phyloP scores from a whole-genome alignment of 768 basidiomycete species.

The Agaricus blazei region DNA sequence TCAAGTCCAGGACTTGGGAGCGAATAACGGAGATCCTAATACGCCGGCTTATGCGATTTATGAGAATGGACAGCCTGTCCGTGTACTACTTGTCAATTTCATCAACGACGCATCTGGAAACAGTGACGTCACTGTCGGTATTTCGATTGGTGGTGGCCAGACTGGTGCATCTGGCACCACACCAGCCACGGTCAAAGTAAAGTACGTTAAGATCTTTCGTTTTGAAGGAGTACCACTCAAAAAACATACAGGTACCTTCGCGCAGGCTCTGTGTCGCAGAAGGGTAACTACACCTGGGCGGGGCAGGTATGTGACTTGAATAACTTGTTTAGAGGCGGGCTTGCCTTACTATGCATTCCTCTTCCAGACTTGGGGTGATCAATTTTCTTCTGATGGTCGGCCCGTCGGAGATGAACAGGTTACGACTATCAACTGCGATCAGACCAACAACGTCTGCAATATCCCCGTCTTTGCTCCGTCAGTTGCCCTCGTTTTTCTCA shows the following conservation, averaged over 20 bases:
- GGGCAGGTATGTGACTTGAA: constrained; percentile 36
- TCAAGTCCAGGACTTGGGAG: constrained; percentile 60
- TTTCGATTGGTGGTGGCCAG: constrained; percentile 43
- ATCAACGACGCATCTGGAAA: constrained; percentile 55
- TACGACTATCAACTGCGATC: constrained; percentile 52
- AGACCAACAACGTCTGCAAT: constrained; percentile 42
- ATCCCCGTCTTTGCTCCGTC: constrained; percentile 65
- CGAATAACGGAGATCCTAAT: constrained; percentile 44
- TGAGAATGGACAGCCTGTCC: constrained; percentile 55
- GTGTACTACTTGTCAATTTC: constrained; percentile 71
- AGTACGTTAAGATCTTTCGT: constrained; percentile 31
- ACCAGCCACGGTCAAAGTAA: constrained; percentile 49
- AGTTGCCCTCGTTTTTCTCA: constrained; percentile 68
- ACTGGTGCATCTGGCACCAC: constrained; percentile 30
- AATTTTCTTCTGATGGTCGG: constrained; percentile 62
- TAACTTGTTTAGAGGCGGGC: too few species aligned
- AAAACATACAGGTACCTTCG: constrained; percentile 40
- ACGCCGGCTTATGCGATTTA: constrained; percentile 73
- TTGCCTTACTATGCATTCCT: not conserved
- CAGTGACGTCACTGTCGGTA: constrained; percentile 46
- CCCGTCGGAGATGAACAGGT: constrained; percentile 46
- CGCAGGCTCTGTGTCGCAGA: constrained; percentile 44
- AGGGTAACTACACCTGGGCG: constrained; percentile 59
- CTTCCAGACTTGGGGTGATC: constrained; percentile 50
- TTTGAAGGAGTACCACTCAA: not conserved